phyloP scores from a whole-genome alignment of 208 protist genomes.

The Angomonas ambiguus region DNA sequence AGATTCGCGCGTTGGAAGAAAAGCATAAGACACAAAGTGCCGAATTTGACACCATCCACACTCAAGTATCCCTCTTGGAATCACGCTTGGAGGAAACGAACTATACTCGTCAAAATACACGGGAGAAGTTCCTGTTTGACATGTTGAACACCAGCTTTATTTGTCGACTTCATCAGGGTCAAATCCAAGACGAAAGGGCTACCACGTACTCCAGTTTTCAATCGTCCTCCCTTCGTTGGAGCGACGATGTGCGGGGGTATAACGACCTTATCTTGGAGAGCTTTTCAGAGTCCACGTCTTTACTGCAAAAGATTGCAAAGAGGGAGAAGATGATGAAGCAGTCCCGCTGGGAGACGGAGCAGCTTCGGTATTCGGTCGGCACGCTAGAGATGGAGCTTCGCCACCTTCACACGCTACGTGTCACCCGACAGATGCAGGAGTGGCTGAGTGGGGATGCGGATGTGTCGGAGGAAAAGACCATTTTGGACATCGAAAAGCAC shows the following conservation, averaged over 20 bases:
- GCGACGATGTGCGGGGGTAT: slow-evolving; percentile 54
- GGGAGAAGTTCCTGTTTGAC: slow-evolving; percentile 20
- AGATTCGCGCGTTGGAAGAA: slow-evolving; percentile 21
- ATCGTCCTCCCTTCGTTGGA: slow-evolving; percentile 70
- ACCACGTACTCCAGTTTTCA: slow-evolving; percentile 78
- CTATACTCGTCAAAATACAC: slow-evolving; percentile 18
- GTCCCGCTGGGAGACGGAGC: slow-evolving; percentile 65
- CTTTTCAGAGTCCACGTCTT: slow-evolving; percentile 58
- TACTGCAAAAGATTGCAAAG: slow-evolving; percentile 79
- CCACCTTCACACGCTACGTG: slow-evolving; percentile 91
- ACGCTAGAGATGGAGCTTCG: slow-evolving; percentile 87
- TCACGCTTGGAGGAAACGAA: slow-evolving; percentile 23
- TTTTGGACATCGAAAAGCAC: slow-evolving; percentile 67
- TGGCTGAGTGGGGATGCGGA: slow-evolving; percentile 79
- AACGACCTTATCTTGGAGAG: slow-evolving; percentile 83
- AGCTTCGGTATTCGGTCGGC: slow-evolving; percentile 68
- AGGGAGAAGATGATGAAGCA: slow-evolving; percentile 76
- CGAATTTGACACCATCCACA: slow-evolving; percentile 21
- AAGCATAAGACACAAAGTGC: slow-evolving; percentile 22
- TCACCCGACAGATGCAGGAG: slow-evolving; percentile 94
- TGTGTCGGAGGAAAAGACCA: slow-evolving; percentile 50
- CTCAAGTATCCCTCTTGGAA: slow-evolving; percentile 17
- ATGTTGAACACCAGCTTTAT: slow-evolving; percentile 69
- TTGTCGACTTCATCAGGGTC: slow-evolving; percentile 84
- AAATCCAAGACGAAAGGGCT: slow-evolving; percentile 90